Evolutionary conservation across 352 stramenopile genomes (phyloP).

Genomic region (Phytophthora idaei): DNA sequence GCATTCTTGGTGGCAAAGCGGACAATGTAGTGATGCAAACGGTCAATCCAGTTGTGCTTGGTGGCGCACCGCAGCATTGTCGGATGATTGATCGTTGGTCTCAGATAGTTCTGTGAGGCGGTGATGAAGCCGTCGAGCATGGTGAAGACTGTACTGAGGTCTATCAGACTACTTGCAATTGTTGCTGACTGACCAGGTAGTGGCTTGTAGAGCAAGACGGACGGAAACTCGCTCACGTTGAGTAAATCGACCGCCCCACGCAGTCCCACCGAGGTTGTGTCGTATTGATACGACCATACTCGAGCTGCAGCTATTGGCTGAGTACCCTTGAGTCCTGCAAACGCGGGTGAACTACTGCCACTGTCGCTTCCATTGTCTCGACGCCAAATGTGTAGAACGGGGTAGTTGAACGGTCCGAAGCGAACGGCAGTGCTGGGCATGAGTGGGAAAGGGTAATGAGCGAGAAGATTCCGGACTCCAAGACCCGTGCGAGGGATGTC

Average conservation of each 20-base stretch:
- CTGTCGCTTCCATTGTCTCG: slow-evolving; percentile 2
- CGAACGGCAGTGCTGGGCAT: slow-evolving; percentile 37
- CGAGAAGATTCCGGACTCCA: slow-evolving; percentile 27
- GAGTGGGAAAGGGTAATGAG: slow-evolving; percentile 31
- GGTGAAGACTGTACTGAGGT: slow-evolving; percentile 28
- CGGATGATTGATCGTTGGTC: not conserved
- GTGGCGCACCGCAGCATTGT: slow-evolving; percentile 32
- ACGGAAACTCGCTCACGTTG: slow-evolving; percentile 34
- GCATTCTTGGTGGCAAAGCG: slow-evolving; percentile 19
- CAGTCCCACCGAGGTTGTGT: slow-evolving; percentile 42
- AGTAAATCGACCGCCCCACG: slow-evolving; percentile 36
- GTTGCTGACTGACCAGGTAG: slow-evolving; percentile 3
- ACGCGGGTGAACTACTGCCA: not conserved
- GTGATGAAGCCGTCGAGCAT: slow-evolving; percentile 45
- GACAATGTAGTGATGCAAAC: slow-evolving; percentile 42
- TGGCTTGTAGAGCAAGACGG: slow-evolving; percentile 36
- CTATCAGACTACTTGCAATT: slow-evolving; percentile 16
- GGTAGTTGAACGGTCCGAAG: slow-evolving; percentile 62
- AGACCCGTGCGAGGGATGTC: slow-evolving; percentile 62
- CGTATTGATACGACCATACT: slow-evolving; percentile 48
- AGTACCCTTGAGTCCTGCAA: slow-evolving; percentile 26
- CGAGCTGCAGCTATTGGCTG: slow-evolving; percentile 13
- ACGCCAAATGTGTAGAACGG: slow-evolving; percentile 38
- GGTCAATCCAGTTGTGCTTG: slow-evolving; percentile 46
- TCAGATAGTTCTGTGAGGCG: slow-evolving; percentile 1